Evolutionary conservation across 805 yeast genomes (phyloP).

Genomic region (Vanderwaltozyma polyspora): DNA sequence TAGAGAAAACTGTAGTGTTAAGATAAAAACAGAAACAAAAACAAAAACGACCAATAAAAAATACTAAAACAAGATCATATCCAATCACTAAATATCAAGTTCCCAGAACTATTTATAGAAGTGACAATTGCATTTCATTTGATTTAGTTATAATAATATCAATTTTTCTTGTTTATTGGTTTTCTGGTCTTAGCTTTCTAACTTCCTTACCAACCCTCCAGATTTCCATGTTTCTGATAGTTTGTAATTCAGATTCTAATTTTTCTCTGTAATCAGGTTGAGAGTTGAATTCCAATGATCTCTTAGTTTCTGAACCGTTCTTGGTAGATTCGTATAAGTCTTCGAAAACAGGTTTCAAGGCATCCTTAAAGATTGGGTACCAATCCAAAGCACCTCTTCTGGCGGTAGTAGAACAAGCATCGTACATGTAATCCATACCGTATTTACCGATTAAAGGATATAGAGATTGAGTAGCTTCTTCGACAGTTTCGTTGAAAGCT

Average conservation of each 20-base stretch:
- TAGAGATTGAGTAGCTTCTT: constrained; percentile 98
- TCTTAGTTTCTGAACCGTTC: constrained; percentile 95
- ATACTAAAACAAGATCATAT: neutral
- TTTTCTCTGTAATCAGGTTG: constrained; percentile 95
- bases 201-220: constrained; percentile 99
- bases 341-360: constrained; percentile 96
- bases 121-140: neutral
- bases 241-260: constrained; percentile 85
- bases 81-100: too few relatives aligned
- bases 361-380: constrained; percentile 98
- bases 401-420: constrained; percentile 99
- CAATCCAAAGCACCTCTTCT: constrained; percentile 99
- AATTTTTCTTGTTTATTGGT: constrained; percentile 45
- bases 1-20: neutral
- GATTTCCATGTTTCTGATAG: constrained; percentile 96
- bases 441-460: constrained; percentile 98
- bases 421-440: constrained; percentile 99
- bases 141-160: neutral
- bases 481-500: constrained; percentile 99
- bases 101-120: neutral
- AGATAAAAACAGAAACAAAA: neutral
- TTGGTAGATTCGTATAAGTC: constrained; percentile 90
- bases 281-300: constrained; percentile 97
- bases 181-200: constrained; percentile 99
- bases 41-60: neutral